Evolutionary conservation across 2,329 filamentous ascomycete species (phyloP).

Genomic region (Mycosphaerelloides madeirae): DNA sequence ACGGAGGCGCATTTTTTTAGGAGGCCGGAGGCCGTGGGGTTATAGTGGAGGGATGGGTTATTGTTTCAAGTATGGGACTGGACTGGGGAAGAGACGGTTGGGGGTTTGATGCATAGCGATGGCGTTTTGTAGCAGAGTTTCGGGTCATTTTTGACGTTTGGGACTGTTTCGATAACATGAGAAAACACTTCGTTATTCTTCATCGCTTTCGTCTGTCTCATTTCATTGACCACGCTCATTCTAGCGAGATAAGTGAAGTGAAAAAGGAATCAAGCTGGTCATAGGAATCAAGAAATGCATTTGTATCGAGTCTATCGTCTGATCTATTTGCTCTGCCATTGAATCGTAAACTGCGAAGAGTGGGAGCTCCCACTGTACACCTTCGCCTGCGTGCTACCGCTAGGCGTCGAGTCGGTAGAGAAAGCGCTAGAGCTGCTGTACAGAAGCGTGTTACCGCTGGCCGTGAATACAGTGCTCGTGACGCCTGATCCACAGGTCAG

Average conservation of each 20-base stretch:
- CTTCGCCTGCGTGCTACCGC: constrained; percentile 41
- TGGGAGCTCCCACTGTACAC: constrained; percentile 37
- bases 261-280: not conserved
- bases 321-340: constrained; percentile 34
- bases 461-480: constrained; percentile 40
- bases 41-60: too few species aligned
- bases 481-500: constrained; percentile 54
- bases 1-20: constrained; percentile 51
- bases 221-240: not conserved
- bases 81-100: too few species aligned
- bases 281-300: not conserved
- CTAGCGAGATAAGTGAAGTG: too few species aligned
- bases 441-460: constrained; percentile 33
- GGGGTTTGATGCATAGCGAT: too few species aligned
- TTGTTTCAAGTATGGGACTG: too few species aligned
- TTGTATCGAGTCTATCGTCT: not conserved
- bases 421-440: constrained; percentile 38
- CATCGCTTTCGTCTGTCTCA: not conserved
- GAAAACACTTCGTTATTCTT: too few species aligned
- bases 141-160: too few species aligned
- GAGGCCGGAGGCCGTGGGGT: constrained; percentile 10
- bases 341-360: constrained; percentile 31
- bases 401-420: constrained; percentile 41
- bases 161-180: too few species aligned
- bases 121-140: too few species aligned